phyloP scores from a whole-genome alignment of 2,329 filamentous ascomycete species.

The Lachnellula arida region DNA sequence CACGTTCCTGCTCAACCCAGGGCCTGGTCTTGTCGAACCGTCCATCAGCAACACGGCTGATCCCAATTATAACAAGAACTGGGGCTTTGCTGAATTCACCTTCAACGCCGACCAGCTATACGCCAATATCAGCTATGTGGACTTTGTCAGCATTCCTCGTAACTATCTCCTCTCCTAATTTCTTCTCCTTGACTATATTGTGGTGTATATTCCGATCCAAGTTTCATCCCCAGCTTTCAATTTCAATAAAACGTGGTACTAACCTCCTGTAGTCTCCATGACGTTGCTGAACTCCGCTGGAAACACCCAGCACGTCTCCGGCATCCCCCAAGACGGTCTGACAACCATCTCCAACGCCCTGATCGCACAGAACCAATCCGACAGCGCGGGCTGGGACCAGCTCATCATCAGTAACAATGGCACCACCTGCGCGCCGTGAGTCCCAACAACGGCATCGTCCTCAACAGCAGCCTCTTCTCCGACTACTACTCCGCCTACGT shows the following conservation, averaged over 20 bases:
- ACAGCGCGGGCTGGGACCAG: slow-evolving; percentile 58
- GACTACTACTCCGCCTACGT: slow-evolving; percentile 44
- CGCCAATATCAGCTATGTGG: slow-evolving; percentile 69
- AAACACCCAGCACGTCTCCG: slow-evolving; percentile 47
- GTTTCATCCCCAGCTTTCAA: no score
- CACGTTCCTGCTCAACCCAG: slow-evolving; percentile 64
- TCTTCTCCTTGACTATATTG: no score
- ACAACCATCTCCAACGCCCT: slow-evolving; percentile 50
- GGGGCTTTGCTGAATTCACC: slow-evolving; percentile 68
- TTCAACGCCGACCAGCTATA: slow-evolving; percentile 58
- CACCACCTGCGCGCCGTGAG: slow-evolving; percentile 38
- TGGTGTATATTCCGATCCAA: no score
- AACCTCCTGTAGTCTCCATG: slow-evolving; percentile 40
- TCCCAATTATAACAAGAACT: slow-evolving; percentile 55
- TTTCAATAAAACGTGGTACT: no score
- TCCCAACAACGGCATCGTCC: slow-evolving; percentile 35
- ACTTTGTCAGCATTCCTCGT: slow-evolving; percentile 63
- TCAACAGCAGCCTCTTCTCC: slow-evolving; percentile 37
- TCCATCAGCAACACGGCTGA: slow-evolving; percentile 63
- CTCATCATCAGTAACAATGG: slow-evolving; percentile 37
- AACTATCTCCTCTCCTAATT: no score
- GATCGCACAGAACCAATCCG: slow-evolving; percentile 48
- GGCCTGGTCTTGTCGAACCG: slow-evolving; percentile 68
- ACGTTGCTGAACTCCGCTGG: slow-evolving; percentile 41
- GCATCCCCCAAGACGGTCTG: slow-evolving; percentile 54